phyloP scores from a whole-genome alignment of 768 basidiomycete genomes.

The Trametes cinnabarina region DNA sequence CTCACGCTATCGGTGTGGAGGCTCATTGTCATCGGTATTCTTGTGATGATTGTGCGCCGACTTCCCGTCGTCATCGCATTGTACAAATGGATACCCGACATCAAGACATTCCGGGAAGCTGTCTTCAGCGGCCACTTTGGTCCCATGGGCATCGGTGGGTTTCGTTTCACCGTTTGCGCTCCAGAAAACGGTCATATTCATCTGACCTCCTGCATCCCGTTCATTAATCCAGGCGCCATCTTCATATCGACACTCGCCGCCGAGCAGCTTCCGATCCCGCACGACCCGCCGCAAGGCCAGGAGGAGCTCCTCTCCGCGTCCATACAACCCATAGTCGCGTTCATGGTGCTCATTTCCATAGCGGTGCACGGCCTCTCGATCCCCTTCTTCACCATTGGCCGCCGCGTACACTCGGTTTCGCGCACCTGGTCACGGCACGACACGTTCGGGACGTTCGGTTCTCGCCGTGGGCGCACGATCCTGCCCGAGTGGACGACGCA shows the following conservation, averaged over 20 bases:
- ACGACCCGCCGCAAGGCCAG: constrained; percentile 50
- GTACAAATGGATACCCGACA: constrained; percentile 93
- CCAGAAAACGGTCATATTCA: neutral
- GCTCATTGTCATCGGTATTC: constrained; percentile 76
- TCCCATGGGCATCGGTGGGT: constrained; percentile 72
- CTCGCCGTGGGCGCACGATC: constrained; percentile 29
- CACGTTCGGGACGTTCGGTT: constrained; percentile 31
- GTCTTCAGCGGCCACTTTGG: constrained; percentile 96
- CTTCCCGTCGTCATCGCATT: constrained; percentile 81
- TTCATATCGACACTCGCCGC: constrained; percentile 89
- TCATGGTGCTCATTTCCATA: constrained; percentile 92
- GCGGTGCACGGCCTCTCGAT: constrained; percentile 89
- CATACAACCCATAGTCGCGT: constrained; percentile 92
- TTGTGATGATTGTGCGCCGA: constrained; percentile 78
- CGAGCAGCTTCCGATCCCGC: constrained; percentile 49
- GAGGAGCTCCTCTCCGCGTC: constrained; percentile 63
- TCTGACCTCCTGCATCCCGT: neutral
- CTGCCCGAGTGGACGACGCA: constrained; percentile 84
- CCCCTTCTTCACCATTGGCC: constrained; percentile 88
- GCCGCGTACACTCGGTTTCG: constrained; percentile 87
- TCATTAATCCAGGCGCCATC: constrained; percentile 62
- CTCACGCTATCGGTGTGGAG: constrained; percentile 81
- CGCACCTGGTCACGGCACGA: constrained; percentile 88
- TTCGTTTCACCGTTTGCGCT: neutral
- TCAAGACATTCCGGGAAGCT: constrained; percentile 93